These are phyloP conservation scores for Fonsecaea pedrosoi DNA, from an alignment of 2,329 filamentous ascomycete species.

Conservation along the genomic window DNA sequence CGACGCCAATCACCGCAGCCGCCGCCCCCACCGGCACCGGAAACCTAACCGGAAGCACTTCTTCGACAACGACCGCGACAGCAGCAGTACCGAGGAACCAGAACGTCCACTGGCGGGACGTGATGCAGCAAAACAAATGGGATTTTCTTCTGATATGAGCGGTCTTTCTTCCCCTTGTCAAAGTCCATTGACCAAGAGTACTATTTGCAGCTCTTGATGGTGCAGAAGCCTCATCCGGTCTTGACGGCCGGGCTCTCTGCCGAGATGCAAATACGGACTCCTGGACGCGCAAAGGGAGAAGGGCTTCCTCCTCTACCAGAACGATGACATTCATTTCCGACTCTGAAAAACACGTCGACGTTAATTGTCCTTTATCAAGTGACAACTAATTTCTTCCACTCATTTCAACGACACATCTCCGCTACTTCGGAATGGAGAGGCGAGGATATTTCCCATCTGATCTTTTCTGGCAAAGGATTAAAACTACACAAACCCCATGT, in stretches of 20 bases:
- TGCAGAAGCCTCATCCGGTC: constrained; percentile 12
- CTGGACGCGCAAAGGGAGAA: background rate
- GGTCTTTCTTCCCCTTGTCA: background rate
- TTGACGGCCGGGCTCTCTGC: constrained; percentile 25
- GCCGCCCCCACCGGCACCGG: constrained; percentile 13
- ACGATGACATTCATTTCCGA: constrained; percentile 28
- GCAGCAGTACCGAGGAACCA: constrained; percentile 47
- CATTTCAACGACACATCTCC: constrained; percentile 11
- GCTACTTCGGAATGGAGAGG: background rate
- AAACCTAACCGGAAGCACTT: constrained; percentile 40
- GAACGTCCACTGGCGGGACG: constrained; percentile 90
- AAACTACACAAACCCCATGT: constrained; percentile 10
- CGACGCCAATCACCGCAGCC: constrained; percentile 33
- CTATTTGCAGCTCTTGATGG: constrained; percentile 23
- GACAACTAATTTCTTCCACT: constrained; percentile 26
- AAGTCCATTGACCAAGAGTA: background rate
- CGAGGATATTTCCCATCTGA: constrained; percentile 19
- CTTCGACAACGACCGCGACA: constrained; percentile 22
- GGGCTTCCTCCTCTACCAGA: background rate
- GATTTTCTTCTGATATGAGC: constrained; percentile 80
- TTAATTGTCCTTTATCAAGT: constrained; percentile 36
- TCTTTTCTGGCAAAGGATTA: constrained; percentile 38
- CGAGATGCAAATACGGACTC: constrained; percentile 14
- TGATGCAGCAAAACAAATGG: constrained; percentile 91
- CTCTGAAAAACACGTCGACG: constrained; percentile 2